Base-by-base conservation (phyloP, 2,329 filamentous ascomycete species). In the Apiospora sp. region DNA sequence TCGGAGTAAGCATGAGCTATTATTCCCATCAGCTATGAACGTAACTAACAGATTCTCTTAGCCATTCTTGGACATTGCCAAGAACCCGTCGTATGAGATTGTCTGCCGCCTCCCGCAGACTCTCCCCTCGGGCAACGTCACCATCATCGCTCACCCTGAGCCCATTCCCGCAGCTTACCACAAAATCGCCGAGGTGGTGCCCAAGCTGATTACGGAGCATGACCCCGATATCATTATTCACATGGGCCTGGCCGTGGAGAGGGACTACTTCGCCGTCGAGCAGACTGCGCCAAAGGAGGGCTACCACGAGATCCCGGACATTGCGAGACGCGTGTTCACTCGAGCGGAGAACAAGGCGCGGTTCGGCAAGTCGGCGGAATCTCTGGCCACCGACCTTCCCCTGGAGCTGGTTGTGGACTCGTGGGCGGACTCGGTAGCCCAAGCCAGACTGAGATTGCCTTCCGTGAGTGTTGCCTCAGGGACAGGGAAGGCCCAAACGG, bases 161-260 rank as follows among this genome's bases (percentile, higher is more conserved):
- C 67, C 54, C 27, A 54, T 72, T 4, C 24, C 44, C 14, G 27
- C 67, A 22, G 41, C 46, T 10, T 70, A 72, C 37, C 68, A 43
- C n/a, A 30, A 41, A 41, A 44, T 72, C 19, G 37, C 51, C 12
- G 67, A 72, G 13, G 27, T 61, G 4, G 54, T 68, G 19, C 71
- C 71, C 3, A 27, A 49, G 12, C 30, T 72, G 27, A 69, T 72
- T 16, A 27, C 10, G 34, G 48, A 72, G 3, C 51, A 72, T n/a
- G 34, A 70, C n/a, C 71, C 71, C 6, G 54, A 72, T 43, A 51
- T 72, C 3, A 43, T 72, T 19, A 49, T 72, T 41, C 51, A 72
- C 14, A 69, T 72, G 30, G 71, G 71, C 34, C 68, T 72, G 16
- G 68, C 71, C 1, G 14, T 48, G 67, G 71, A 68, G 51, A 30